Conservation (phyloP, 352 stramenopile genomes). For the Achlya hypogyna region DNA sequence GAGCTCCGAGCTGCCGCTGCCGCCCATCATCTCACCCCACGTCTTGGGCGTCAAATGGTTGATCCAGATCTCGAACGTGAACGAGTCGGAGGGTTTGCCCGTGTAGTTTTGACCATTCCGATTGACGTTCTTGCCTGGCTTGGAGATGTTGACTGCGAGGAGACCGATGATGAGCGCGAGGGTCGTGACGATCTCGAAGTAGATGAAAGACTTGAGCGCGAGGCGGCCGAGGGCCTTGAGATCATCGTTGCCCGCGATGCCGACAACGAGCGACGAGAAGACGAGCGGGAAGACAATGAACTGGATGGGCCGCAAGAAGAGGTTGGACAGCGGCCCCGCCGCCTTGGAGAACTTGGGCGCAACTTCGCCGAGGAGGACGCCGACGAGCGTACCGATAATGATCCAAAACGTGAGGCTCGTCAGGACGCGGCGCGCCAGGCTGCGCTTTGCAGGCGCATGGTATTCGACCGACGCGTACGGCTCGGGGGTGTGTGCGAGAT, state of each 20-base stretch:
- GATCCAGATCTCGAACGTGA: conserved; percentile 45
- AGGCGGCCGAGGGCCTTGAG: conserved; percentile 50
- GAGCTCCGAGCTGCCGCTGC: conserved; percentile 40
- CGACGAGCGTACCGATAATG: conserved; percentile 31
- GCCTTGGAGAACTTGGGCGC: conserved; percentile 39
- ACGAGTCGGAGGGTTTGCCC: conserved; percentile 31
- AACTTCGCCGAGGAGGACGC: conserved; percentile 38
- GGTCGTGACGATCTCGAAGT: conserved; percentile 50
- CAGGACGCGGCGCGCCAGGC: conserved; percentile 26
- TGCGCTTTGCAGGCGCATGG: conserved; percentile 23
- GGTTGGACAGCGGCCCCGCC: conserved; percentile 40
- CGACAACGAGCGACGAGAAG: conserved; percentile 47
- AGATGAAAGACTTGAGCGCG: conserved; percentile 49
- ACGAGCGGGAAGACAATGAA: conserved; percentile 62
- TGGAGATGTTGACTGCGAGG: conserved; percentile 41
- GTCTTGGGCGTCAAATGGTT: conserved; percentile 55
- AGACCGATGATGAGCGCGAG: conserved; percentile 41
- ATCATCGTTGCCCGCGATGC: conserved; percentile 45
- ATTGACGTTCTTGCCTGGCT: conserved; percentile 32
- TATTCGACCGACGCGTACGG: background rate
- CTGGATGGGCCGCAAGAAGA: conserved; percentile 43
- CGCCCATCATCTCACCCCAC: conserved; percentile 60
- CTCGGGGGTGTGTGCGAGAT: no score
- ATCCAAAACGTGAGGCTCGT: conserved; percentile 61
- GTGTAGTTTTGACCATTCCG: conserved; percentile 23